Evolutionary conservation across 257 asterid genomes (phyloP).

Genomic region (Scutellaria baicalensis): DNA sequence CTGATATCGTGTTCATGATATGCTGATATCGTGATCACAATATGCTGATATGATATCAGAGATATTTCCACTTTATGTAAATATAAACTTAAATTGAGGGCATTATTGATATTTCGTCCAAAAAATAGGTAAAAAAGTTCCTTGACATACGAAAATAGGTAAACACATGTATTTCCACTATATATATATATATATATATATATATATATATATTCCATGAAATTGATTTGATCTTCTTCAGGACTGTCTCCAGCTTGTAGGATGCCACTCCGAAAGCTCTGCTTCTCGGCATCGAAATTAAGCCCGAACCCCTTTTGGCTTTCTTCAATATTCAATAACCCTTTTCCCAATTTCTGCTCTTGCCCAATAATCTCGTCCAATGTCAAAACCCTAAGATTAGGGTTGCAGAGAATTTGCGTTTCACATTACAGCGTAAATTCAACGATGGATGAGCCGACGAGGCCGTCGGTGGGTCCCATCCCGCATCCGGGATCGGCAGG

Average conservation of each 20-base stretch:
- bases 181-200: too few relatives aligned
- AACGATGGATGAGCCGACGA: slow-evolving; percentile 47
- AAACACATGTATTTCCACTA: too few relatives aligned
- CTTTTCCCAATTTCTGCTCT: slow-evolving; percentile 22
- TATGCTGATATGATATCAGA: too few relatives aligned
- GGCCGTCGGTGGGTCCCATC: slow-evolving; percentile 32
- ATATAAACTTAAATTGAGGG: too few relatives aligned
- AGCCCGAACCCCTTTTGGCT: slow-evolving; percentile 30
- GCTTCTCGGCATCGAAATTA: slow-evolving; percentile 37
- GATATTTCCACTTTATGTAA: too few relatives aligned
- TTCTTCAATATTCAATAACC: slow-evolving; percentile 27
- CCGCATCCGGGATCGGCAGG: slow-evolving; percentile 47
- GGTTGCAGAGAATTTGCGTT: slow-evolving; percentile 24
- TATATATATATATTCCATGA: too few relatives aligned
- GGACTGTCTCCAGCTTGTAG: slow-evolving; percentile 7
- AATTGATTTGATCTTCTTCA: too few relatives aligned
- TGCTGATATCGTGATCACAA: too few relatives aligned
- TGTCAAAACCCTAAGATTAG: slow-evolving; percentile 21
- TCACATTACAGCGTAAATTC: slow-evolving; percentile 25
- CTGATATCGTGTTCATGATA: too few relatives aligned
- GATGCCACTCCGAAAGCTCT: slow-evolving; percentile 61
- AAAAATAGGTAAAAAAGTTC: too few relatives aligned
- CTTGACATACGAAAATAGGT: too few relatives aligned
- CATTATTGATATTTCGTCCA: too few relatives aligned
- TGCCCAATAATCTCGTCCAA: slow-evolving; percentile 20